Conservation (phyloP, 768 basidiomycete species). For the Boletellus ananas region DNA sequence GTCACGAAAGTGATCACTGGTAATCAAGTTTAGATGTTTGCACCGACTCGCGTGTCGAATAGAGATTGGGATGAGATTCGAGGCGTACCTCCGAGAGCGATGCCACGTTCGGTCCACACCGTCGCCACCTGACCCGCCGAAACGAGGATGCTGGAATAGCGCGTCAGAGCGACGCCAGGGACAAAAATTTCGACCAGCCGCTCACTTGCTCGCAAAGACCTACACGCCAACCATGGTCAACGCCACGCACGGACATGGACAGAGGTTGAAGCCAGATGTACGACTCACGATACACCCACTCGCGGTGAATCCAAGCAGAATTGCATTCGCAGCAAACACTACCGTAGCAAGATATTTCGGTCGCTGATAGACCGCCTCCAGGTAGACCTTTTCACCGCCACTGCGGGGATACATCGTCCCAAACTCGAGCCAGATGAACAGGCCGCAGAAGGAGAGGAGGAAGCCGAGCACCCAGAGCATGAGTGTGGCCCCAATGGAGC, state of each 20-base stretch:
- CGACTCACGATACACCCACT: slow-evolving; percentile 46
- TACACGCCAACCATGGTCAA: not conserved
- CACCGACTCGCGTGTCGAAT: not conserved
- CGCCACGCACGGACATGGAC: not conserved
- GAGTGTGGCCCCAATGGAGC: slow-evolving; percentile 57
- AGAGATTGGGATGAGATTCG: not conserved
- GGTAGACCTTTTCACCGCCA: slow-evolving; percentile 62
- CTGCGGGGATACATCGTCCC: slow-evolving; percentile 63
- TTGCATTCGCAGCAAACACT: slow-evolving; percentile 46
- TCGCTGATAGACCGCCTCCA: slow-evolving; percentile 50
- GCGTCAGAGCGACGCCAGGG: too few species aligned
- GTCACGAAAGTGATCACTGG: slow-evolving; percentile 50
- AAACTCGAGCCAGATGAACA: slow-evolving; percentile 62
- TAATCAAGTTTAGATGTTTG: not conserved
- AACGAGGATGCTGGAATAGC: slow-evolving; percentile 43
- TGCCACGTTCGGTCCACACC: slow-evolving; percentile 53
- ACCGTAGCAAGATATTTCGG: slow-evolving; percentile 48
- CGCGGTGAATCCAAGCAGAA: slow-evolving; percentile 41
- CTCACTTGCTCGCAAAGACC: slow-evolving; percentile 37
- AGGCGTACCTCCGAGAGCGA: slow-evolving; percentile 50
- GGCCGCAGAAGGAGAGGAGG: slow-evolving; percentile 51
- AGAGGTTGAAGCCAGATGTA: not conserved
- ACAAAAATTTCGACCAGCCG: not conserved
- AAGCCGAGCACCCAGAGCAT: slow-evolving; percentile 66
- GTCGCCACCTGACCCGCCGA: slow-evolving; percentile 38